A percentile compares a stretch with the other conserved stretches of the same genome.
These are phyloP conservation scores for Kluyveromyces marxianus DNA, from an alignment of 1,139 yeast species.

Conservation along the genomic window DNA sequence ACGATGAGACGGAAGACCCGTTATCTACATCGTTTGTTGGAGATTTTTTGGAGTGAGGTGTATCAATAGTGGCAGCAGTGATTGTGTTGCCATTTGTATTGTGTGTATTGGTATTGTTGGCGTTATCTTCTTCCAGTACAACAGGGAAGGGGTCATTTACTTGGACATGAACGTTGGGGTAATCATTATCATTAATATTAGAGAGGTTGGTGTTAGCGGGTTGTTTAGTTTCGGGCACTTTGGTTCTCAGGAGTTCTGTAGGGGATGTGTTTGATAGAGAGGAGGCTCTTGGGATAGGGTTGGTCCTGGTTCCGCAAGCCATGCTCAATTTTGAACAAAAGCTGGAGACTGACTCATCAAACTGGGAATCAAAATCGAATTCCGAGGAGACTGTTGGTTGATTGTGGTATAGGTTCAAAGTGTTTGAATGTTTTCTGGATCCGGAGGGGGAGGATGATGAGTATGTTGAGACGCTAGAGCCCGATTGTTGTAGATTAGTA, in stretches of 20 bases:
- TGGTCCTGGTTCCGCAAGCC: constrained; percentile 76
- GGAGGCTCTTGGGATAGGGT: constrained; percentile 52
- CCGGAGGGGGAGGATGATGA: background rate
- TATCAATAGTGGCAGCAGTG: background rate
- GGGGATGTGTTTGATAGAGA: constrained; percentile 23
- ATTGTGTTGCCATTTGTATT: background rate
- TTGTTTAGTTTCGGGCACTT: background rate
- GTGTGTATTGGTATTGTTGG: background rate
- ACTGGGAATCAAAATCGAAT: constrained; percentile 36
- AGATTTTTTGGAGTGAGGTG: background rate
- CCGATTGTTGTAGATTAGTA: background rate
- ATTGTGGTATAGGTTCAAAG: constrained; percentile 2
- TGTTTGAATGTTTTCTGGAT: background rate
- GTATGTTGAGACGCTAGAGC: background rate
- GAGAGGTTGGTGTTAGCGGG: background rate
- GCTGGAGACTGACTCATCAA: constrained; percentile 43
- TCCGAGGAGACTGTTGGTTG: constrained; percentile 16
- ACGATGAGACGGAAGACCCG: constrained; percentile 2
- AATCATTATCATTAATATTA: background rate
- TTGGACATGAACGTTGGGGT: background rate
- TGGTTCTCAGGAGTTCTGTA: background rate
- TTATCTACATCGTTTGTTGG: background rate
- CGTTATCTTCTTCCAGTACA: background rate
- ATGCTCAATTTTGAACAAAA: constrained; percentile 69
- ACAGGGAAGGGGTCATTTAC: background rate